Base-by-base conservation (phyloP, 495 filamentous ascomycete genomes). In the Xylaria castorea region DNA sequence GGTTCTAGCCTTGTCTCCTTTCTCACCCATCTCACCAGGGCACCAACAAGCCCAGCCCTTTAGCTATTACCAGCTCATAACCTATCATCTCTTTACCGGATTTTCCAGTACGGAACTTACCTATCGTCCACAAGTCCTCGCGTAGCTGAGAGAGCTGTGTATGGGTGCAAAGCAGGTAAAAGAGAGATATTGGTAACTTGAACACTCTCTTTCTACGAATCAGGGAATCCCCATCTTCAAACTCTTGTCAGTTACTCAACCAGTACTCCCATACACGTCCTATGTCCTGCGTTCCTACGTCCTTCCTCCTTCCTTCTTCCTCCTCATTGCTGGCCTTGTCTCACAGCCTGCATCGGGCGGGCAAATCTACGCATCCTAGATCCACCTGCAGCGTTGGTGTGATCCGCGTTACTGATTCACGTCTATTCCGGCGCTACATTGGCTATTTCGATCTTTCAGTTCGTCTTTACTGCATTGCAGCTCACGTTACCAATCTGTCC, bases 1-100 rank as follows among this genome's bases (percentile, higher is more conserved):
- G 73, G 74, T 71, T 75, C 72, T 76, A 73, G 75, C 74, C 74
- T 75, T 70, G 72, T 72, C 71, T 61, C 66, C 70, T 36, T 58
- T 70, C 74, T 46, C 63, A 40, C 58, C 38, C 60, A 72, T 70
- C 71, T 72, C 55, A 72, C 65, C 50, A 38, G 51, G 46, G 46
- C 20, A 46, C 16, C 44, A 32, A 50, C 25, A 46, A 50, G 46
- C 46, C 64, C 18, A 66, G 64, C 27, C 27, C 63, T 46, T 22
- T 66, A 11, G 44, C 32, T 42, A 11, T 34, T 55, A 5, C n/a
- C 11, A 20, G 32, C 34, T 40, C 50, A 25, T 57, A 14, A 61
- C 51, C 40, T 61, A 22, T 25, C 53, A 32, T 71, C 69, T 58
- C n/a, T 64, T 42, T 30, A 32, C 18, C 27, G 18, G 42, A 11